Conservation (phyloP, 2,329 filamentous ascomycete species). For the Trichoderma koningii region DNA sequence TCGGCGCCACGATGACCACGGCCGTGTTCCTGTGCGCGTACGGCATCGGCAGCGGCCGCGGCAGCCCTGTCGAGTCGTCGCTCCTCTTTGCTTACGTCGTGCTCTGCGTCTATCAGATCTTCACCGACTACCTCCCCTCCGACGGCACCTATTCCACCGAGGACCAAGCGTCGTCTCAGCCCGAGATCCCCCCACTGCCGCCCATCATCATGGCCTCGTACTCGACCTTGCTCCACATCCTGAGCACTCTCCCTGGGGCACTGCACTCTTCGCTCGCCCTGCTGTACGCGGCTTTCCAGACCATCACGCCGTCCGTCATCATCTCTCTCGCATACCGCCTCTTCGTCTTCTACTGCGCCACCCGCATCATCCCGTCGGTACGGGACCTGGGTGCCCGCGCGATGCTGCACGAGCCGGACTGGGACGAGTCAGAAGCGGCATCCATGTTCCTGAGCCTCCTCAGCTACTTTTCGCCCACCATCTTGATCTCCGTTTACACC, state of each 20-base stretch:
- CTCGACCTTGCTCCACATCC: conserved; percentile 81
- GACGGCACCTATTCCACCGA: conserved; percentile 59
- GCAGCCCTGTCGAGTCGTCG: conserved; percentile 93
- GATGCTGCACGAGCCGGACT: conserved; percentile 78
- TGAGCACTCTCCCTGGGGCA: conserved; percentile 80
- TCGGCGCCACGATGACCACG: conserved; percentile 89
- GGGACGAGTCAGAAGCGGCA: conserved; percentile 83
- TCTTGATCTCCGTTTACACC: conserved; percentile 94
- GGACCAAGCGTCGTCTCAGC: conserved; percentile 57
- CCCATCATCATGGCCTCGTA: conserved; percentile 99
- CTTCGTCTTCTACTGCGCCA: conserved; percentile 93
- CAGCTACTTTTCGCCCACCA: conserved; percentile 92
- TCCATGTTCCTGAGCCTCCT: conserved; percentile 79
- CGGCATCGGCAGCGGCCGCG: conserved; percentile 89
- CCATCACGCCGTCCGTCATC: conserved; percentile 92
- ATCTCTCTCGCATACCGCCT: conserved; percentile 93
- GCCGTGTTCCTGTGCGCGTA: conserved; percentile 90
- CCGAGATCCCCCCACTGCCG: conserved; percentile 94
- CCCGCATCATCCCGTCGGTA: conserved; percentile 91
- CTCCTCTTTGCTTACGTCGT: conserved; percentile 95
- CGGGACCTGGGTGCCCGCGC: conserved; percentile 82
- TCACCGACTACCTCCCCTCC: conserved; percentile 93
- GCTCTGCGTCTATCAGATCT: conserved; percentile 99
- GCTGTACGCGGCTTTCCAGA: conserved; percentile 88
- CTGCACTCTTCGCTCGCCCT: conserved; percentile 83